These are phyloP conservation scores for Amoeboaphelidium protococcarum DNA, from an alignment of 371 early-diverging fungal genomes.

Conservation along the genomic window DNA sequence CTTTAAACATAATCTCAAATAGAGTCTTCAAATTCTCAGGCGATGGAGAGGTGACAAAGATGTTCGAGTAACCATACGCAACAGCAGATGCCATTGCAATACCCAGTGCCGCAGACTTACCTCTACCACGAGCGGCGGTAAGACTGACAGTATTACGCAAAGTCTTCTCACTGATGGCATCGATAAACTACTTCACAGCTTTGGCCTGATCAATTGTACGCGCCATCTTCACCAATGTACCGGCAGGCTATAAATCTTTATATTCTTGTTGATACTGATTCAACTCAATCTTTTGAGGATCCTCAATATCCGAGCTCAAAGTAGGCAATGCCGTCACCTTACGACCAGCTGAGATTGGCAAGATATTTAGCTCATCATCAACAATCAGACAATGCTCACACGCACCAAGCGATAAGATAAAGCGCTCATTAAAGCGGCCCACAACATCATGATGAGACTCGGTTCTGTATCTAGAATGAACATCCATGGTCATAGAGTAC, in stretches of 20 bases:
- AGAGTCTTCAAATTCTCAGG: constrained; percentile 94
- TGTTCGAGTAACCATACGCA: constrained; percentile 91
- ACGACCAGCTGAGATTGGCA: constrained; percentile 20
- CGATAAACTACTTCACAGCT: constrained; percentile 76
- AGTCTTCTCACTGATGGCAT: constrained; percentile 75
- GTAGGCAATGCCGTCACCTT: background rate
- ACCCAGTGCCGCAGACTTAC: constrained; percentile 97
- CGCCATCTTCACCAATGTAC: constrained; percentile 43
- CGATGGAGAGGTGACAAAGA: constrained; percentile 92
- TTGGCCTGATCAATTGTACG: constrained; percentile 78
- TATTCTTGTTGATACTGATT: constrained; percentile 48
- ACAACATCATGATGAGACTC: constrained; percentile 77
- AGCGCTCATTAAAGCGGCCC: constrained; percentile 91
- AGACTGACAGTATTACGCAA: constrained; percentile 70
- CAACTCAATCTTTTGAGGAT: constrained; percentile 39
- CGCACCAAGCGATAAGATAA: constrained; percentile 71
- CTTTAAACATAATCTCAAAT: constrained; percentile 90
- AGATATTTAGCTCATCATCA: constrained; percentile 85
- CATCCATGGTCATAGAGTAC: constrained; percentile 95
- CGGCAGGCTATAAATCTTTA: constrained; percentile 62
- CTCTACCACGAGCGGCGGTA: constrained; percentile 96
- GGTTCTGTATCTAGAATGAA: constrained; percentile 74
- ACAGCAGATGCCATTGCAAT: constrained; percentile 87
- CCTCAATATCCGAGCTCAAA: constrained; percentile 15
- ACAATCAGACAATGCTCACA: constrained; percentile 80